Percentiles rank a stretch among this genome's conserved stretches.
Evolutionary conservation across 805 yeast species (phyloP).

Genomic region (Pichia scutulata): DNA sequence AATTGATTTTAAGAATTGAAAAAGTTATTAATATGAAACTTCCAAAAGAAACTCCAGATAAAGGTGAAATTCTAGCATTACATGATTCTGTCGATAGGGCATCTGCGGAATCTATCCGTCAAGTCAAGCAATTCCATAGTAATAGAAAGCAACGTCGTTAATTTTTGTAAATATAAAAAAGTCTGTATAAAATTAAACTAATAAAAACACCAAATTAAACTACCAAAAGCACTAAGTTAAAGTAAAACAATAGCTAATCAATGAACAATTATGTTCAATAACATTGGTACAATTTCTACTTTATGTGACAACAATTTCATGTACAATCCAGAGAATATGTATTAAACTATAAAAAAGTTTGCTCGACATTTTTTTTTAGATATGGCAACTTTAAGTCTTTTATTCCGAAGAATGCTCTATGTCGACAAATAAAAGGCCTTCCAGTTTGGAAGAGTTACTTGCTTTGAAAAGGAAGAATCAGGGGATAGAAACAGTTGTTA

Average conservation of each 20-base stretch:
- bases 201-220: background rate
- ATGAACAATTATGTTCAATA: too few relatives aligned
- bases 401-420: background rate
- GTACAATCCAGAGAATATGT: too few relatives aligned
- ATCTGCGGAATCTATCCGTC: conserved; percentile 78
- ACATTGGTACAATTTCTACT: too few relatives aligned
- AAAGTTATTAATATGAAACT: conserved; percentile 75
- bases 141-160: conserved; percentile 12
- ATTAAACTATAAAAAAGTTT: too few relatives aligned
- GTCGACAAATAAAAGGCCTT: conserved; percentile 21
- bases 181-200: background rate
- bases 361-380: background rate
- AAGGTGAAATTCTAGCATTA: conserved; percentile 65
- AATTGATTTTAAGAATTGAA: conserved; percentile 81
- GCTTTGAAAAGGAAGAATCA: conserved; percentile 14
- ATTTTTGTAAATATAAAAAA: background rate
- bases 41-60: conserved; percentile 75
- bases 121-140: conserved; percentile 58
- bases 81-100: conserved; percentile 90
- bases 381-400: too few relatives aligned
- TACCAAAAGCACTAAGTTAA: too few relatives aligned
- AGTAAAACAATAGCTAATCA: too few relatives aligned
- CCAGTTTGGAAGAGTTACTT: conserved; percentile 32
- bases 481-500: conserved; percentile 23
- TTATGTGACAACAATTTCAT: too few relatives aligned